phyloP scores from a whole-genome alignment of 1,284 basidiomycete genomes.

The Microbotryum silenes-acaulis region DNA sequence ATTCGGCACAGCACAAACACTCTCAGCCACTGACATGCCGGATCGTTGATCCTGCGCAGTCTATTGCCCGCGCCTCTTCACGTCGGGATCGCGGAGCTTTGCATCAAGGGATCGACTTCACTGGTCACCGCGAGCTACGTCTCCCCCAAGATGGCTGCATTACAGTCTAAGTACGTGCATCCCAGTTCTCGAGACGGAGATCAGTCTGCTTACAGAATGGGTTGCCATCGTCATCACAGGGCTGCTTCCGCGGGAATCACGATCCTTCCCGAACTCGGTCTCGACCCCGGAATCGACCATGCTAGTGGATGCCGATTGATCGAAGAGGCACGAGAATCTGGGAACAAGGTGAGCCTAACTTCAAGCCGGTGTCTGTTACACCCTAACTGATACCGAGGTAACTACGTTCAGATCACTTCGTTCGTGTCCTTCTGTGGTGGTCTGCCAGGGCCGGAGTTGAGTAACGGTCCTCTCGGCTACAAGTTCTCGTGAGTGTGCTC shows the following conservation, averaged over 20 bases:
- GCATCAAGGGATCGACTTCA: slow-evolving; percentile 65
- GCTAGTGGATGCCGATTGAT: slow-evolving; percentile 74
- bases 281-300: slow-evolving; percentile 94
- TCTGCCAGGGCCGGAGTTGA: slow-evolving; percentile 68
- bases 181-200: too few relatives aligned
- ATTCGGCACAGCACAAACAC: not conserved
- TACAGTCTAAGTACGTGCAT: slow-evolving; percentile 55
- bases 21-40: not conserved
- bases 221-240: slow-evolving; percentile 41
- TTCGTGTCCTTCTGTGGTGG: slow-evolving; percentile 94
- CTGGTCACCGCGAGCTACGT: slow-evolving; percentile 91
- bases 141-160: slow-evolving; percentile 64
- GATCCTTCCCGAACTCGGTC: slow-evolving; percentile 83
- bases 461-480: slow-evolving; percentile 56
- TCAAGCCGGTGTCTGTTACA: not conserved
- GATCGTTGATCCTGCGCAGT: slow-evolving; percentile 43
- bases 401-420: slow-evolving; percentile 49
- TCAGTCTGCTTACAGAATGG: too few relatives aligned
- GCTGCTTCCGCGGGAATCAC: slow-evolving; percentile 62
- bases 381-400: not conserved
- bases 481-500: slow-evolving; percentile 60
- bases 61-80: slow-evolving; percentile 75
- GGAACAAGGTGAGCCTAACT: slow-evolving; percentile 34
- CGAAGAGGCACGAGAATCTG: slow-evolving; percentile 53
- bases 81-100: slow-evolving; percentile 62